A percentile compares a stretch with the other conserved stretches of the same genome.
Conservation (phyloP, 2,329 filamentous ascomycete species). For the Coniochaeta ligniaria region DNA sequence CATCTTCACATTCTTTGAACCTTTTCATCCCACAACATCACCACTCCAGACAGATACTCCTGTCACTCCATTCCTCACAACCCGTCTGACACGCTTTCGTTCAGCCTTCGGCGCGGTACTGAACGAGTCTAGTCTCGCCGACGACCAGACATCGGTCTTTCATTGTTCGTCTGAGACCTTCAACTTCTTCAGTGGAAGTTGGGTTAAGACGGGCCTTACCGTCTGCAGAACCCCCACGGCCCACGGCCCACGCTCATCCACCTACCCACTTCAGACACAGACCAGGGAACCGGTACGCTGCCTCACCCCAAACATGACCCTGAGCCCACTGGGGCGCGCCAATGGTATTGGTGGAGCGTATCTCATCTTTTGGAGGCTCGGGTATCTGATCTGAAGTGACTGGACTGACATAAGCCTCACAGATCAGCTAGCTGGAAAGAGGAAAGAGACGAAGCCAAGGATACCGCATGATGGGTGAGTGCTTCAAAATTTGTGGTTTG, state of each 20-base stretch:
- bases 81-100: not conserved
- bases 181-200: not conserved
- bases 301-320: not conserved
- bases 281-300: not conserved
- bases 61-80: not conserved
- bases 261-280: not conserved
- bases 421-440: not conserved
- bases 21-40: not conserved
- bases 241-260: not conserved
- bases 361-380: not conserved
- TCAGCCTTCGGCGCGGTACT: not conserved
- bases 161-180: not conserved
- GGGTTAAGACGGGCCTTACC: not conserved
- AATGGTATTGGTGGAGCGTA: not conserved
- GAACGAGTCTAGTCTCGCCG: not conserved
- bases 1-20: not conserved
- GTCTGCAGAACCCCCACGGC: not conserved
- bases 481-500: not conserved
- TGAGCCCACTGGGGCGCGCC: not conserved
- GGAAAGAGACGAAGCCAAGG: not conserved
- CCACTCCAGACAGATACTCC: not conserved
- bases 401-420: not conserved
- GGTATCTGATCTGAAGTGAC: not conserved
- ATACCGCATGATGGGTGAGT: not conserved
- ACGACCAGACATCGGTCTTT: not conserved